Evolutionary conservation across 1,284 basidiomycete species (phyloP).

Genomic region (Ganoderma multipileum): DNA sequence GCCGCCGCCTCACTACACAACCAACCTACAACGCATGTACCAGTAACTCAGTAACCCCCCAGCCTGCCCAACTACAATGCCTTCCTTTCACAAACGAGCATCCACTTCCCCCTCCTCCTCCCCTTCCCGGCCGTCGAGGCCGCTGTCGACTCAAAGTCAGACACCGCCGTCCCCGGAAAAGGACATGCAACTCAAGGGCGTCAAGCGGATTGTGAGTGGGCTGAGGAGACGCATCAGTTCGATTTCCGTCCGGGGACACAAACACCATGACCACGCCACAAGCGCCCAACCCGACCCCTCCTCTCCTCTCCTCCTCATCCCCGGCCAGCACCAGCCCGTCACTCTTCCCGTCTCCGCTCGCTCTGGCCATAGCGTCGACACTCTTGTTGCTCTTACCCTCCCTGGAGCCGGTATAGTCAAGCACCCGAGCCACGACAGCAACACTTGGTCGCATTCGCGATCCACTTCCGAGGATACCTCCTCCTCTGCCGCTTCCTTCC

Average conservation of each 20-base stretch:
- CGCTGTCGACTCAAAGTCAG: not conserved
- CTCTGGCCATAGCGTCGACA: constrained; percentile 16
- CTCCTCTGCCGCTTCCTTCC: constrained; percentile 11
- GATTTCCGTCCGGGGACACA: constrained; percentile 24
- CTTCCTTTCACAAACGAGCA: constrained; percentile 11
- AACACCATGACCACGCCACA: constrained; percentile 12
- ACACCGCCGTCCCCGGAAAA: not conserved
- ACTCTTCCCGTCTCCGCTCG: constrained; percentile 19
- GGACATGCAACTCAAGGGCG: constrained; percentile 22
- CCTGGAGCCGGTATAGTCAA: constrained; percentile 23
- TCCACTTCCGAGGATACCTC: not conserved
- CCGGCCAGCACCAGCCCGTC: constrained; percentile 20
- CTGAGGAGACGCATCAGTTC: constrained; percentile 29
- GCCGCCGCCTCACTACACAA: not conserved
- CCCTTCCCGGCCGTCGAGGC: constrained; percentile 8
- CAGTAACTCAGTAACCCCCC: not conserved
- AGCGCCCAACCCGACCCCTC: constrained; percentile 9
- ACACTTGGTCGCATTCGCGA: constrained; percentile 11
- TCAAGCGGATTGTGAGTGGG: constrained; percentile 31
- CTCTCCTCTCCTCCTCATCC: constrained; percentile 12
- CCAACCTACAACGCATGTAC: constrained; percentile 4
- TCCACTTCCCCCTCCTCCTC: constrained; percentile 17
- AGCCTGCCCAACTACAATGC: constrained; percentile 12
- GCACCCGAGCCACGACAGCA: constrained; percentile 20
- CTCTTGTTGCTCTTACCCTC: constrained; percentile 13